Evolutionary conservation across 257 asterid genomes (phyloP), one percentile per base, ranked within the genome.

Genomic region (Mitragyna speciosa): DNA sequence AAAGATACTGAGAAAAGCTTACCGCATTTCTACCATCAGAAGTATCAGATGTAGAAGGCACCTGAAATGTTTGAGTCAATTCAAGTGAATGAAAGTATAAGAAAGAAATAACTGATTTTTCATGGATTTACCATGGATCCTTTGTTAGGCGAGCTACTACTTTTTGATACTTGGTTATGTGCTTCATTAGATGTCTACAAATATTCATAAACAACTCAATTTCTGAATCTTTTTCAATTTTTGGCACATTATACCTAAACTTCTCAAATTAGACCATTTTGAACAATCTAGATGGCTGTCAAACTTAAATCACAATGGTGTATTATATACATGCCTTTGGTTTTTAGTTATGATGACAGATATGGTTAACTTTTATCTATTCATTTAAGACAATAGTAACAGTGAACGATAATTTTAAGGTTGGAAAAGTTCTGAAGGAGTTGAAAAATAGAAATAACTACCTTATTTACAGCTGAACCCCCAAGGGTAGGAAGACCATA

Each of bases 401-500:
- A 43, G 19, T 16, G 14, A 20, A 41, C 26, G 39, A 71, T 4
- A 69, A 16, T 1, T 52, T 52, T 52, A 2, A 52, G 58, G 14
- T 2, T 52, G 19, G 19, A 52, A 14, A 74, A 28, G 31, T 59
- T 49, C 52, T 69, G 9, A 41, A 22, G 41, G 20, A 12, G 17
- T 72, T 71, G 45, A 31, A 41, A 14, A 22, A 26, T 64, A 51
- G 31, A 7, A 24, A 49, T 33, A n/a, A 68, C 12, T 81, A 91
- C 97, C 93, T 87, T 80, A 41, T 73, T 78, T 74, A 24, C 85
- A 12, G 83, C 70, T 79, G 94, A 81, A 73, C 96, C 95, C 69
- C 96, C 94, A 30, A 93, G 91, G 26, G 94, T 91, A 41, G 95
- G 96, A 83, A 91, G 72, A 41, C 94, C 95, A 51, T 83, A 79